phyloP scores from a whole-genome alignment of 805 yeast genomes.

The Teunomyces panamensis region DNA sequence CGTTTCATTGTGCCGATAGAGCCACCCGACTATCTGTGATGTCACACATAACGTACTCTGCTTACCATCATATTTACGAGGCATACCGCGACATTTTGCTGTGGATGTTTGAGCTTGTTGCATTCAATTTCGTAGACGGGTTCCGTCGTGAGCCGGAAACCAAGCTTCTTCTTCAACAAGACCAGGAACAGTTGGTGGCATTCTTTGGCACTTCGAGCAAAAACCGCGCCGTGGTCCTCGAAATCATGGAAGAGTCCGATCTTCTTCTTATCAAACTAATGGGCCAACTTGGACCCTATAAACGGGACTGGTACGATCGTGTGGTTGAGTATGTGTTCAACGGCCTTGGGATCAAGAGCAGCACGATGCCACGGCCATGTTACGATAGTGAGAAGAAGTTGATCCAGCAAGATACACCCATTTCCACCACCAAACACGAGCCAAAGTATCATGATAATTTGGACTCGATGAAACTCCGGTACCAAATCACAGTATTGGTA shows the following conservation, averaged over 20 bases:
- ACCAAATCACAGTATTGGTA: conserved; percentile 15
- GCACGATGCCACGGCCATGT: conserved; percentile 19
- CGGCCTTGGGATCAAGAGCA: conserved; percentile 21
- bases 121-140: conserved; percentile 11
- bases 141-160: conserved; percentile 4
- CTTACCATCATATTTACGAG: conserved; percentile 22
- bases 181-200: background rate
- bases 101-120: conserved; percentile 20
- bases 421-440: conserved; percentile 5
- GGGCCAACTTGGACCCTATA: conserved; percentile 18
- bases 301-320: conserved; percentile 28
- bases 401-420: conserved; percentile 18
- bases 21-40: conserved; percentile 15
- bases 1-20: conserved; percentile 33
- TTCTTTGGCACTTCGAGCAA: conserved; percentile 3
- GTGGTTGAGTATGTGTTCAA: conserved; percentile 25
- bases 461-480: conserved; percentile 28
- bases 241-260: conserved; percentile 6
- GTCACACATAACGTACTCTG: conserved; percentile 15
- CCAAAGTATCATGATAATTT: conserved; percentile 20
- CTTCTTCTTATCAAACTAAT: conserved; percentile 14
- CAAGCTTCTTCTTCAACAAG: background rate
- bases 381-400: conserved; percentile 24
- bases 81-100: conserved; percentile 18
- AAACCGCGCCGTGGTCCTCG: background rate